Percentiles rank a stretch among this genome's conserved stretches.
Conservation (phyloP, 345 rosid genomes). For the Citrus trifoliata region DNA sequence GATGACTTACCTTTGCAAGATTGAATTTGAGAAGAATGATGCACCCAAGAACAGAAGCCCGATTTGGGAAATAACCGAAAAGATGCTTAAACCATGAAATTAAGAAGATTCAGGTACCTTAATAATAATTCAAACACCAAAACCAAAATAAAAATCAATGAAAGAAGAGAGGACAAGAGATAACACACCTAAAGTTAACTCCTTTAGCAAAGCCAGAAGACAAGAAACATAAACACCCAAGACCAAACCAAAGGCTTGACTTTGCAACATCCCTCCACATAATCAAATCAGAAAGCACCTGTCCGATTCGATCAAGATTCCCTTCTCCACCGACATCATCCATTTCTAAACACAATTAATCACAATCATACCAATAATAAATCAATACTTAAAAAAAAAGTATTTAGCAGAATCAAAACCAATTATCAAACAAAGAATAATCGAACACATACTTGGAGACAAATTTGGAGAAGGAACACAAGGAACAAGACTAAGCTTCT, state of each 20-base stretch:
- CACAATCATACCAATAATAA: neutral
- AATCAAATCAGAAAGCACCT: slow-evolving; percentile 50
- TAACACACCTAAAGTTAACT: slow-evolving; percentile 59
- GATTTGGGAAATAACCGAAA: slow-evolving; percentile 65
- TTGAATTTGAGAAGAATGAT: slow-evolving; percentile 77
- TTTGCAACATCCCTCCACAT: slow-evolving; percentile 89
- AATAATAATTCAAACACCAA: neutral
- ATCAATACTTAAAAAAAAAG: neutral
- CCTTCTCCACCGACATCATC: slow-evolving; percentile 47
- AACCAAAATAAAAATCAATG: neutral
- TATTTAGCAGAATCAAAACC: neutral
- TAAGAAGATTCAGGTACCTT: slow-evolving; percentile 5
- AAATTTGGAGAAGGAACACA: slow-evolving; percentile 41
- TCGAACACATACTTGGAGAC: slow-evolving; percentile 39
- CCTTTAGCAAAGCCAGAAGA: slow-evolving; percentile 86
- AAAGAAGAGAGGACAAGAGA: neutral
- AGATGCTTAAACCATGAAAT: slow-evolving; percentile 49
- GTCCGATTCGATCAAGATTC: slow-evolving; percentile 53
- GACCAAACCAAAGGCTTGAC: slow-evolving; percentile 88
- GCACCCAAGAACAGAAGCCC: slow-evolving; percentile 74
- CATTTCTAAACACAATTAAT: slow-evolving; percentile 27
- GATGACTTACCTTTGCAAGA: slow-evolving; percentile 54
- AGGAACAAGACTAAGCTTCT: slow-evolving; percentile 52
- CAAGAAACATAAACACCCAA: slow-evolving; percentile 73
- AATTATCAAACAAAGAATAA: neutral